Evolutionary conservation across 176 grass and related monocot genomes (phyloP), one percentile per base, ranked within the genome.

Genomic region (Paspalum vaginatum): DNA sequence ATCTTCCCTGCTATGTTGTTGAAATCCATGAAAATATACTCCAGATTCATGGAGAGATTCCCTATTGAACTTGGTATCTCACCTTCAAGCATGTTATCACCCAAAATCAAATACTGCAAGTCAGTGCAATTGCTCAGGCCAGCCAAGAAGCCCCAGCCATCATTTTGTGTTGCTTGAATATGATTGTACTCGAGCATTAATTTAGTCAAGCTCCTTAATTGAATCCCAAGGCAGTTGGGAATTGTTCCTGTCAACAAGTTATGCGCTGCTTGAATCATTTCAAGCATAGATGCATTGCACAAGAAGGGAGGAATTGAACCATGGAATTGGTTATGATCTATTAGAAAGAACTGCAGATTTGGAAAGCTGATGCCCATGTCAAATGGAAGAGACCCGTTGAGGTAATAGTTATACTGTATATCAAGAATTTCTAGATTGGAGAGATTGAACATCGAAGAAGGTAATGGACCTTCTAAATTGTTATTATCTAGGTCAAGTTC

Each of bases 281-380:
- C 72, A 76, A 84, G 81, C 50, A 58, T 60, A 68, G 81, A 76
- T 11, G 61, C 20, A 59, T 84, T 84, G 61, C 81, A 84, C 61
- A 84, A 49, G 72, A 42, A 59, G 75, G 62, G 60, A 16, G 60
- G 60, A 38, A 59, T 68, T 55, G 51, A n/a, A 11, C 62, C 81
- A 49, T 84, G 60, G 37, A 84, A 84, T 24, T 76, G 61, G 39
- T 84, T 84, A 64, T 39, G 57, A 56, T 22, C 39, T 16, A 76
- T 8, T 7, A 76, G 5, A 16, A 76, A 76, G 0, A n/a, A 1
- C 41, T 76, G 40, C 26, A 76, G 54, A 15, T 61, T 75, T 75
- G 72, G 62, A 75, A 84, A 51, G 40, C 38, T 68, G 16, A 38
- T 20, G 5, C 65, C 74, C 10, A 70, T 78, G 14, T 68, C 51